phyloP scores from a whole-genome alignment of 1,284 basidiomycete species.

The Boletus hoseneyae region DNA sequence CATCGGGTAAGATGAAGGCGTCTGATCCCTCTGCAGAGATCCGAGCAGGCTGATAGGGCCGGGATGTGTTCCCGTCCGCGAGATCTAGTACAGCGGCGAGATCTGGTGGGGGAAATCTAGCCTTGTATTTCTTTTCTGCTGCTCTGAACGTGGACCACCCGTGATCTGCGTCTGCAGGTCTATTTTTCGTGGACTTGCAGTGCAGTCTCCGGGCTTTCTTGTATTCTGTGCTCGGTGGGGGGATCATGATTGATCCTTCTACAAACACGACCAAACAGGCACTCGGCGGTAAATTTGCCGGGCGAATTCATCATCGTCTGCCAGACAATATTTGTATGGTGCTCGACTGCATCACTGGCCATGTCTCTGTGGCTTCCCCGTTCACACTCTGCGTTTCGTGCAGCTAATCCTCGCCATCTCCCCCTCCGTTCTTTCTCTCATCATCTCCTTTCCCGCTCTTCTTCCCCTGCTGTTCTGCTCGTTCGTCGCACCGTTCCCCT shows the following conservation, averaged over 20 bases:
- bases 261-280: slow-evolving; percentile 31
- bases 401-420: slow-evolving; percentile 29
- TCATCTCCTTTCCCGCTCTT: slow-evolving; percentile 20
- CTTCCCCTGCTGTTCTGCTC: slow-evolving; percentile 17
- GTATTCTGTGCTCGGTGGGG: slow-evolving; percentile 43
- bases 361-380: slow-evolving; percentile 70
- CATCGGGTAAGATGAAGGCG: slow-evolving; percentile 40
- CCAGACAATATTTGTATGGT: background rate
- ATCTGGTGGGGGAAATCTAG: slow-evolving; percentile 71
- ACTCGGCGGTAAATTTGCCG: slow-evolving; percentile 15
- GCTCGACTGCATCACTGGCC: background rate
- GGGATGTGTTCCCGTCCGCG: slow-evolving; percentile 35
- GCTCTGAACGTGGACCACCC: slow-evolving; percentile 71
- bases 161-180: slow-evolving; percentile 39
- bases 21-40: slow-evolving; percentile 28
- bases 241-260: slow-evolving; percentile 15
- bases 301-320: background rate
- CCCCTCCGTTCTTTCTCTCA: slow-evolving; percentile 17
- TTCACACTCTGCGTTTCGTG: slow-evolving; percentile 41
- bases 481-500: slow-evolving; percentile 8
- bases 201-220: slow-evolving; percentile 62
- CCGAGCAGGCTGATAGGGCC: slow-evolving; percentile 5
- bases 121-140: slow-evolving; percentile 75
- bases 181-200: slow-evolving; percentile 57
- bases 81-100: slow-evolving; percentile 66